These are phyloP conservation scores for Starmerella asiatica DNA, from an alignment of 805 yeast species.

Conservation along the genomic window DNA sequence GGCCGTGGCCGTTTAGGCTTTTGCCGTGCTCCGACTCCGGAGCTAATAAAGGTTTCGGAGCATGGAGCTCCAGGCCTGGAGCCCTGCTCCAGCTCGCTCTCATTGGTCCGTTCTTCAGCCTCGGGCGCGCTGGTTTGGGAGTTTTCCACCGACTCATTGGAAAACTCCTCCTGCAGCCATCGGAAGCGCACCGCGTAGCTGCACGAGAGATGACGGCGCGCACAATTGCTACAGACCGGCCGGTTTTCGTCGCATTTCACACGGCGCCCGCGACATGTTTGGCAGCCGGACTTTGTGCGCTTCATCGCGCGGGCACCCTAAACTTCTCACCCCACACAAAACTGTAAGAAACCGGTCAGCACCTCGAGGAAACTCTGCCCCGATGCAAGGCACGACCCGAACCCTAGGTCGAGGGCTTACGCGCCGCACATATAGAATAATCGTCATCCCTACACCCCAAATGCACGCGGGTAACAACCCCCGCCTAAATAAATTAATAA, in stretches of 20 bases:
- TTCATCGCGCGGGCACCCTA: slow-evolving; percentile 6
- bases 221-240: slow-evolving; percentile 47
- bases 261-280: slow-evolving; percentile 47
- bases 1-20: not conserved
- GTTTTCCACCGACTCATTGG: no score
- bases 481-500: no score
- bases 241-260: slow-evolving; percentile 53
- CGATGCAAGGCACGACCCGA: no score
- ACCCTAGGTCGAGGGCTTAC: no score
- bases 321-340: not conserved
- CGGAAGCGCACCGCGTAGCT: slow-evolving; percentile 12
- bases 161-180: slow-evolving; percentile 12
- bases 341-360: not conserved
- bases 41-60: no score
- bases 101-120: not conserved
- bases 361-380: no score
- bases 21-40: no score
- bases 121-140: not conserved
- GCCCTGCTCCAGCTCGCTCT: no score
- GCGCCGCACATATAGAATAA: no score
- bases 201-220: slow-evolving; percentile 17
- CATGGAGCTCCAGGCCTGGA: no score
- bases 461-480: no score
- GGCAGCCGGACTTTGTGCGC: slow-evolving; percentile 41
- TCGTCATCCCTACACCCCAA: no score